Conservation (phyloP, 2,329 filamentous ascomycete species). For the Penicillium sp. region DNA sequence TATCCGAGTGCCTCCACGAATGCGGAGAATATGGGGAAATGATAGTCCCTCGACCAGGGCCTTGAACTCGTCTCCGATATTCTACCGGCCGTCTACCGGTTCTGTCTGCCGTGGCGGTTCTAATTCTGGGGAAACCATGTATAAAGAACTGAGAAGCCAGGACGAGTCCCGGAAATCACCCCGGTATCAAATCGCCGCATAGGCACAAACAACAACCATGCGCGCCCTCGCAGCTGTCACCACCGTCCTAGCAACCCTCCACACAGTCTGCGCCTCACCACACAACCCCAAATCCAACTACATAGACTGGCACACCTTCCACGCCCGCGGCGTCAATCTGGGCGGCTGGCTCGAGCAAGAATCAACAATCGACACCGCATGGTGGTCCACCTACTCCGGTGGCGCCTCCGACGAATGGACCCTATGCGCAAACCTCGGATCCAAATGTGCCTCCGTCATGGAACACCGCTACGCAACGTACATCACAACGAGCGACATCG, state of each 20-base stretch:
- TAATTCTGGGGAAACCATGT: background rate
- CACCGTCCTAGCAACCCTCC: background rate
- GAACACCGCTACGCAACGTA: slow-evolving; percentile 17
- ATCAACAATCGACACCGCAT: slow-evolving; percentile 23
- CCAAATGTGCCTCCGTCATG: slow-evolving; percentile 6
- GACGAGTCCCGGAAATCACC: no score
- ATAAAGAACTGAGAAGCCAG: background rate
- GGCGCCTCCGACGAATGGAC: slow-evolving; percentile 27
- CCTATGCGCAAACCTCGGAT: slow-evolving; percentile 14
- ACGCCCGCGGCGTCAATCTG: slow-evolving; percentile 23
- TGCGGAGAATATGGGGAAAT: slow-evolving; percentile 2
- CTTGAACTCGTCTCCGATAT: background rate
- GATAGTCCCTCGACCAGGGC: background rate
- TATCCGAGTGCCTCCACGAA: slow-evolving; percentile 3
- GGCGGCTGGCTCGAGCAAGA: slow-evolving; percentile 29
- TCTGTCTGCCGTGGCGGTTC: background rate
- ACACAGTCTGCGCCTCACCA: background rate
- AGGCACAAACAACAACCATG: background rate
- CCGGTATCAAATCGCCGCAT: no score
- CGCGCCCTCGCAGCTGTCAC: background rate
- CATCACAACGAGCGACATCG: slow-evolving; percentile 14
- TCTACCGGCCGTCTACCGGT: background rate
- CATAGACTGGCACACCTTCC: slow-evolving; percentile 21
- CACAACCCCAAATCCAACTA: slow-evolving; percentile 6
- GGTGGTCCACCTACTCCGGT: slow-evolving; percentile 21